phyloP scores from a whole-genome alignment of 129 eudicot genomes.

The Artemisia argyi region DNA sequence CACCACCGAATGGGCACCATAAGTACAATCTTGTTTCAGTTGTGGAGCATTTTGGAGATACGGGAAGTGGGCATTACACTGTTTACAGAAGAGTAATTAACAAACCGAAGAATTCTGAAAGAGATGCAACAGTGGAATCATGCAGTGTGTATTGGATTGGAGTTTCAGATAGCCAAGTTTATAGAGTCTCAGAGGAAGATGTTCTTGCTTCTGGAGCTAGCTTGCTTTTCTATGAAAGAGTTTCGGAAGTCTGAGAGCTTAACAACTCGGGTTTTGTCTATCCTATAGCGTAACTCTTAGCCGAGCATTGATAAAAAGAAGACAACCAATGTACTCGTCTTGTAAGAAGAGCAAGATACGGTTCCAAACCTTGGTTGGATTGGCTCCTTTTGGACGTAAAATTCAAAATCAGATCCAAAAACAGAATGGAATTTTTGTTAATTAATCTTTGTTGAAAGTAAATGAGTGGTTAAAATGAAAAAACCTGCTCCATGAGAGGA shows the following conservation, averaged over 20 bases:
- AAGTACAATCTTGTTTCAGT: slow-evolving; percentile 77
- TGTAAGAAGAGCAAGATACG: too few relatives aligned
- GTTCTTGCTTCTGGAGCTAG: slow-evolving; percentile 76
- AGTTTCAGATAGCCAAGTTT: slow-evolving; percentile 78
- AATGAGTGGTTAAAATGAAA: too few relatives aligned
- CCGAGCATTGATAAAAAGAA: too few relatives aligned
- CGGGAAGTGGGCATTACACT: slow-evolving; percentile 81
- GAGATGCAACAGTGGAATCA: slow-evolving; percentile 21
- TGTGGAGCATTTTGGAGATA: slow-evolving; percentile 73
- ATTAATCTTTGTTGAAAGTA: too few relatives aligned
- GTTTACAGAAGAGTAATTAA: slow-evolving; percentile 70
- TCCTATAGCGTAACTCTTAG: too few relatives aligned
- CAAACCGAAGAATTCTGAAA: slow-evolving; percentile 16
- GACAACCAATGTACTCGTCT: too few relatives aligned
- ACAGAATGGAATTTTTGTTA: too few relatives aligned
- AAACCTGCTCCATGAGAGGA: too few relatives aligned
- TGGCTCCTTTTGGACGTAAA: too few relatives aligned
- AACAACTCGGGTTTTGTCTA: too few relatives aligned
- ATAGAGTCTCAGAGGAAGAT: slow-evolving; percentile 60
- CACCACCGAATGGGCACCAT: slow-evolving; percentile 21
- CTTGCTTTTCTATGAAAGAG: slow-evolving; percentile 77
- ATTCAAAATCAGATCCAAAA: too few relatives aligned
- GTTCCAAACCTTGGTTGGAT: too few relatives aligned
- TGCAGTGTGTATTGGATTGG: slow-evolving; percentile 62
- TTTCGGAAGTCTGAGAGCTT: slow-evolving; percentile 27